Percentiles rank a stretch among this genome's conserved stretches.
These are phyloP conservation scores for Pascua sp. DNA, from an alignment of 1,284 basidiomycete genomes.

Conservation along the genomic window DNA sequence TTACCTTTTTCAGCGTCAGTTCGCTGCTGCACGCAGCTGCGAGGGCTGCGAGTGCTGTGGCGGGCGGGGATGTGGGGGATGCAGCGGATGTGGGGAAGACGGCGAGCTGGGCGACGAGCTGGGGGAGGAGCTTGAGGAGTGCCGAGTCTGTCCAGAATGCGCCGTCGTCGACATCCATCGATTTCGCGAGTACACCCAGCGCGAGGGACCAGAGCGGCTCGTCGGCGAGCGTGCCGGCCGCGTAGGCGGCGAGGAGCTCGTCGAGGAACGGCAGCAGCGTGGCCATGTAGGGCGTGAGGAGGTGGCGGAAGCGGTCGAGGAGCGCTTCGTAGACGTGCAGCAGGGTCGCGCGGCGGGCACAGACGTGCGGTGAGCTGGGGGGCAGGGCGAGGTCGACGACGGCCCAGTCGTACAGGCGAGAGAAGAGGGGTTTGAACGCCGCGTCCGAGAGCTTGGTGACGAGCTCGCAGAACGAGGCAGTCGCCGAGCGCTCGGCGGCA, in stretches of 20 bases:
- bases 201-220: slow-evolving; percentile 62
- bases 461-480: slow-evolving; percentile 78
- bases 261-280: slow-evolving; percentile 68
- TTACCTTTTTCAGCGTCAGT: slow-evolving; percentile 68
- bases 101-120: slow-evolving; percentile 64
- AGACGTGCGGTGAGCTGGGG: slow-evolving; percentile 29
- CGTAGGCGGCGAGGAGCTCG: slow-evolving; percentile 61
- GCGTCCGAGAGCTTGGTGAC: slow-evolving; percentile 92
- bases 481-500: slow-evolving; percentile 50
- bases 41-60: slow-evolving; percentile 56
- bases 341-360: slow-evolving; percentile 61
- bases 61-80: slow-evolving; percentile 21
- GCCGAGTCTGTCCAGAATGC: slow-evolving; percentile 86
- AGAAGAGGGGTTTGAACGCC: slow-evolving; percentile 87
- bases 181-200: slow-evolving; percentile 64
- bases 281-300: slow-evolving; percentile 88
- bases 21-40: slow-evolving; percentile 59
- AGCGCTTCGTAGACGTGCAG: slow-evolving; percentile 68
- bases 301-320: slow-evolving; percentile 78
- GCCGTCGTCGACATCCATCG: slow-evolving; percentile 74
- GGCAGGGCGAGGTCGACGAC: slow-evolving; percentile 58
- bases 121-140: slow-evolving; percentile 60
- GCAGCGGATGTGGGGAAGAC: slow-evolving; percentile 45
- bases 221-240: slow-evolving; percentile 34
- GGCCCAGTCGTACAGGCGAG: slow-evolving; percentile 92